Base-by-base conservation (phyloP, 306 rosid species). In the Malus fusca region DNA sequence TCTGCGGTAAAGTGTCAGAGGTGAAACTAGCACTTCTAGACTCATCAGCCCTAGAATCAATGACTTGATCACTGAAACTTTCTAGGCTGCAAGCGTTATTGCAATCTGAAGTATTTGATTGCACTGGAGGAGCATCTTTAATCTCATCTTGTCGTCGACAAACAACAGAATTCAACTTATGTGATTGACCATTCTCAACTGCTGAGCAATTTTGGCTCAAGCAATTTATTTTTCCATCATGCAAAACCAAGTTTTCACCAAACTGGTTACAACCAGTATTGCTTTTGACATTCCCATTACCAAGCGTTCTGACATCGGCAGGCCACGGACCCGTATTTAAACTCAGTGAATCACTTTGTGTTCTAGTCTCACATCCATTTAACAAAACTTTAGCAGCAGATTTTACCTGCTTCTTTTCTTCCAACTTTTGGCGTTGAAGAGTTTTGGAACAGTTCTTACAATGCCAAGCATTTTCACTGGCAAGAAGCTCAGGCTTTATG, bases 401-500 rank as follows among this genome's bases (percentile, higher is more conserved):
- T 71, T 82, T 84, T 66, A 44, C 71, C 79, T 67, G 84, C 80
- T 75, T 79, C 76, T 80, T 69, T 51, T 56, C 74, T 82, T 86
- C 83, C 75, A 84, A 56, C 81, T 78, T 88, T 78, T 82, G 87
- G 43, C 18, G 69, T 44, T 28, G 87, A 79, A 92, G 68, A 81
- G 73, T 70, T 85, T 87, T 90, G 51, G 91, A 84, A 82, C 99
- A 96, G 79, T 85, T 92, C 80, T 96, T 97, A 85, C 99, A 96
- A 76, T 96, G 87, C 96, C 95, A 92, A 61, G 90, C 98, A 89
- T 96, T 96, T 79, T 92, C 98, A 46, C 88, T 80, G 1, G 90
- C 85, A 74, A 96, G 98, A 79, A 90, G 93, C 88, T 96, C 98
- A 8, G 97, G 98, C 85, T 89, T 92, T 52, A 85, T 89, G 87